Evolutionary conservation across 352 stramenopile species (phyloP).

Genomic region (Phytophthora capsici): DNA sequence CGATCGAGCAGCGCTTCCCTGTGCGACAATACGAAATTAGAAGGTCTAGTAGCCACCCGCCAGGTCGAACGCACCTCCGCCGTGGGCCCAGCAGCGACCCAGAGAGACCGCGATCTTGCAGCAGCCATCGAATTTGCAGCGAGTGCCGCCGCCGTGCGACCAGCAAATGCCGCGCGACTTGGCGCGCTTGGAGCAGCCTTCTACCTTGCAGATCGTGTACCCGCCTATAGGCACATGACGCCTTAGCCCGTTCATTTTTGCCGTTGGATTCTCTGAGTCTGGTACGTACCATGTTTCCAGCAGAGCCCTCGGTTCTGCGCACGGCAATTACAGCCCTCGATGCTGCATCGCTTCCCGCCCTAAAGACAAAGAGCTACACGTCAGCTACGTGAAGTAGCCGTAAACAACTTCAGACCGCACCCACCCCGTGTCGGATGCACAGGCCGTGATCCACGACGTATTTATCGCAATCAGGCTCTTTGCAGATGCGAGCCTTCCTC

Average conservation of each 20-base stretch:
- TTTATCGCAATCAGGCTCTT: constrained; percentile 53
- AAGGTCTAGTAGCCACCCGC: background rate
- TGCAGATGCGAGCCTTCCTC: constrained; percentile 57
- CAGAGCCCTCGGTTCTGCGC: constrained; percentile 60
- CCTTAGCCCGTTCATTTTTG: background rate
- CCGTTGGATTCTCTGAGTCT: background rate
- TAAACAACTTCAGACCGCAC: constrained; percentile 3
- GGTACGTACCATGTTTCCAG: constrained; percentile 34
- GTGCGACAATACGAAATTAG: constrained; percentile 18
- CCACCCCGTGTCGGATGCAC: constrained; percentile 44
- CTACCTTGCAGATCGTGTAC: constrained; percentile 58
- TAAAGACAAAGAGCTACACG: constrained; percentile 3
- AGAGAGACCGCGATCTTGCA: constrained; percentile 65
- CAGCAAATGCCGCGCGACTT: constrained; percentile 86
- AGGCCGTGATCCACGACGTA: constrained; percentile 68
- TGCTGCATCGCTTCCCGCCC: constrained; percentile 60
- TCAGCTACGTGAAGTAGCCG: background rate
- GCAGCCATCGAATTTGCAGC: constrained; percentile 59
- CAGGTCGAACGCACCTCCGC: constrained; percentile 31
- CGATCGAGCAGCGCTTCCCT: constrained; percentile 51
- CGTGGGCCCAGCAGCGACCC: constrained; percentile 61
- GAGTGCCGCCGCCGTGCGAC: constrained; percentile 81
- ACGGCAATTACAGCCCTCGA: constrained; percentile 58
- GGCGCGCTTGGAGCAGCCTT: constrained; percentile 65
- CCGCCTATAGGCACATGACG: constrained; percentile 24